These are phyloP conservation scores for Golubevia sp. DNA, from an alignment of 1,284 basidiomycete species.

Conservation along the genomic window DNA sequence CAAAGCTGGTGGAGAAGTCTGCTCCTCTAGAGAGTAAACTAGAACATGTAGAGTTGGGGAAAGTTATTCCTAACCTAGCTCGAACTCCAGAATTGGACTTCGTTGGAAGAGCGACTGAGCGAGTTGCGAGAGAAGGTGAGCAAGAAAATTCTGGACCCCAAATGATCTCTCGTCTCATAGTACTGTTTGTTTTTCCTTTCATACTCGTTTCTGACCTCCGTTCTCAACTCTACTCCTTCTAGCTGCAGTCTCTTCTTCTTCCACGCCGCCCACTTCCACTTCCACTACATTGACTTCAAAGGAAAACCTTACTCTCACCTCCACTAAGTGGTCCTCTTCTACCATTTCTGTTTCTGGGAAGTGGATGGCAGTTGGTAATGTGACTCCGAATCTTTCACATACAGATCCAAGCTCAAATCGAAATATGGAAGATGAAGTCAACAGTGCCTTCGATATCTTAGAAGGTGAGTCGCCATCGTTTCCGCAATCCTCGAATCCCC, in stretches of 20 bases:
- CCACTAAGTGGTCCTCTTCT: no score
- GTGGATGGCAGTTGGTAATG: conserved; percentile 1
- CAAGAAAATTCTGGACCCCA: no score
- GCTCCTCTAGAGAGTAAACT: no score
- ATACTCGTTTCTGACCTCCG: neutral
- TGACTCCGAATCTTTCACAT: neutral
- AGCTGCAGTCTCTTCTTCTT: neutral
- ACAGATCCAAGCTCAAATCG: neutral
- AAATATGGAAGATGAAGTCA: neutral
- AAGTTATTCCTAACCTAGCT: neutral
- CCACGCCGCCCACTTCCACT: no score
- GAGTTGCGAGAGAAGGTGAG: neutral
- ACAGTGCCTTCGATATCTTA: neutral
- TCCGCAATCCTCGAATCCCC: neutral
- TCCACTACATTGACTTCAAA: no score
- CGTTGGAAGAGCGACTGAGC: neutral
- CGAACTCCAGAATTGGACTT: conserved; percentile 2
- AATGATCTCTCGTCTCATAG: no score
- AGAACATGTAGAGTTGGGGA: neutral
- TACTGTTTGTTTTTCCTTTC: no score
- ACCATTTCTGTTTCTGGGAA: neutral
- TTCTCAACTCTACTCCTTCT: neutral
- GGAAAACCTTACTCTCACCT: no score
- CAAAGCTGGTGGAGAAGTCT: conserved; percentile 31
- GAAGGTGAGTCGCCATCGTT: neutral